Percentiles rank a stretch among this genome's conserved stretches.
phyloP scores from a whole-genome alignment of 2,329 filamentous ascomycete species.

The Diaporthe sp. region DNA sequence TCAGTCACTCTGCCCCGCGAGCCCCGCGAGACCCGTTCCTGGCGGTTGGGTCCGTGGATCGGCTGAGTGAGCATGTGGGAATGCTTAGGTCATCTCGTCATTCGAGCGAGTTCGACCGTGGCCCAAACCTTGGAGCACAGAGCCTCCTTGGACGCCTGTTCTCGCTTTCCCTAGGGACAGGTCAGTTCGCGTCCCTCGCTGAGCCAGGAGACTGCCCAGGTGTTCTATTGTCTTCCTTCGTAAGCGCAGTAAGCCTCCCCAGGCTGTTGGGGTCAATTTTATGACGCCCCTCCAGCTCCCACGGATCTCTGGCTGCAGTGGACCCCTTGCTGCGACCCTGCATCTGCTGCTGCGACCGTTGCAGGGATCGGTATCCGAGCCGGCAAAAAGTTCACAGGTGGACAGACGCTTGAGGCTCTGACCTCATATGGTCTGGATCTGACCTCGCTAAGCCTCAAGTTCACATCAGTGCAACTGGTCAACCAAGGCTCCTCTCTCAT shows the following conservation, averaged over 20 bases:
- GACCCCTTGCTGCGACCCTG: slow-evolving; percentile 19
- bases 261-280: neutral
- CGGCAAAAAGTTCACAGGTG: slow-evolving; percentile 5
- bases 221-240: neutral
- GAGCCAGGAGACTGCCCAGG: neutral
- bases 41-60: slow-evolving; percentile 7
- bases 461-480: neutral
- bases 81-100: slow-evolving; percentile 26
- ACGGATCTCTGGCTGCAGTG: slow-evolving; percentile 8
- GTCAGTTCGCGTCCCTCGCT: neutral
- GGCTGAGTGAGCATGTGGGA: slow-evolving; percentile 33
- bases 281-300: slow-evolving; percentile 15
- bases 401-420: slow-evolving; percentile 12
- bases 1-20: slow-evolving; percentile 18
- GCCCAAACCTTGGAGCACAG: slow-evolving; percentile 8
- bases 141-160: neutral
- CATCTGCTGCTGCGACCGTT: neutral
- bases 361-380: slow-evolving; percentile 16
- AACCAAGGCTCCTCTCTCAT: neutral
- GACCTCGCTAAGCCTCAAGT: neutral
- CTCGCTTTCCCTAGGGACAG: neutral
- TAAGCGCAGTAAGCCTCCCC: neutral
- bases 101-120: slow-evolving; percentile 1
- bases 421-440: neutral
- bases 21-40: slow-evolving; percentile 18